Evolutionary conservation across 1,284 basidiomycete genomes (phyloP), one percentile per base, ranked within the genome.

Genomic region (Pascua sp.): DNA sequence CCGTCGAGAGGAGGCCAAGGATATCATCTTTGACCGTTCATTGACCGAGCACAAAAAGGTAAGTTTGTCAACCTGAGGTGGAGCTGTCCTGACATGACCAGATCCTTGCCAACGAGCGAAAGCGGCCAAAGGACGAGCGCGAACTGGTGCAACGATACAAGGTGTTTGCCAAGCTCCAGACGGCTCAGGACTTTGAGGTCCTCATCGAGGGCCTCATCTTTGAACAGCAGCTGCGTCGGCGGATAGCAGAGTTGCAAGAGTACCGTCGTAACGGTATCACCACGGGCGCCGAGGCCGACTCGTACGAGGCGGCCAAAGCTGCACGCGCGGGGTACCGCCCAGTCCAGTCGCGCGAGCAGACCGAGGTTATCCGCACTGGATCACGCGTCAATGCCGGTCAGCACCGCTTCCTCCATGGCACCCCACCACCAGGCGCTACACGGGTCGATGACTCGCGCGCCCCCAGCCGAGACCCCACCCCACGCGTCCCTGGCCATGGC

Each of bases 11-110:
- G 89, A 92, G 70, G 85, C 84, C 44, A 98, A 98, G 78, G 85
- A 86, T n/a, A 78, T 98, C 59, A 90, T 98, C 73, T 95, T 94
- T 70, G 90, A 98, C 69, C 83, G 95, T 51, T 91, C 91, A 2
- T 77, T 98, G 57, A 81, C 96, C 47, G 93, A 97, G 69, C 92
- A 95, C 74, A 96, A 94, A 76, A 90, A 91, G 85, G 92, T 92
- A 65, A 57, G 78, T 66, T 54, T 43, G 8, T 42, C 41, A 42
- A 8, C 41, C 3, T 42, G 8, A 36, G 11, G 45, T 47, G 5
- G 10, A 36, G 18, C 45, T 32, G 8, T 32, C 45, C 50, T 39
- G 36, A 44, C 37, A 16, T 43, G 49, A 51, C 41, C 74, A 96
- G 90, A 90, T 92, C 79, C 86, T 90, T 81, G 89, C 90, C 10